Evolutionary conservation across 257 asterid genomes (phyloP), one percentile per base, ranked within the genome.

Genomic region (Avicennia marina): DNA sequence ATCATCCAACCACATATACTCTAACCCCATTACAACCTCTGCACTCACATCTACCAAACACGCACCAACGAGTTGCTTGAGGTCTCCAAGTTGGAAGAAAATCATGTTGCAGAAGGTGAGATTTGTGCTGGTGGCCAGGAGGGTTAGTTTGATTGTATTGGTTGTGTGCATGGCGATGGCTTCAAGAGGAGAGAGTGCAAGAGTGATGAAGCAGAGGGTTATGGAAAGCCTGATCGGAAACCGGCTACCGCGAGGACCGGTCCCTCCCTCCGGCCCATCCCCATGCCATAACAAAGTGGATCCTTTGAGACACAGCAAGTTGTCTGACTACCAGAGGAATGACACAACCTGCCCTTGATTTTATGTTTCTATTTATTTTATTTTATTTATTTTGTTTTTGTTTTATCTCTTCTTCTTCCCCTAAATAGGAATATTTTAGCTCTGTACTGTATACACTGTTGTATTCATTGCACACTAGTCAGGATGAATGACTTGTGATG

Each of bases 211-310:
- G 72, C 63, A 55, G 21, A 68, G 65, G 39, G 72, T 27, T 59
- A 63, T 62, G 51, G 62, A 53, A 4, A 34, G 55, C 1, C 66
- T 78, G 40, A 58, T 76, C 11, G 40, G 20, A 45, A 72, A 46
- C 29, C 77, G 77, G 56, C 77, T 86, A 6, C 95, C 94, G 19
- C 64, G 79, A 73, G 95, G 87, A 19, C 80, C 72, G 10, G 94
- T 79, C 27, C 94, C 95, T 8, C 93, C 95, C 0, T 86, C 95
- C 21, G 80, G 74, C 47, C 77, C 95, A 34, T 86, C 95, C 1
- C 66, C 38, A 0, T 86, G 93, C 72, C 95, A 86, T 55, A 76
- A 81, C 77, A 75, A 25, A 58, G 65, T 79, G 62, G 56, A 53
- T 21, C 77, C 81, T 65, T 68, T 55, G 41, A 42, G 36, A 4